A percentile compares a stretch with the other conserved stretches of the same genome.
These are phyloP conservation scores for Calophaca sinica DNA, from an alignment of 306 rosid genomes.

Conservation along the genomic window DNA sequence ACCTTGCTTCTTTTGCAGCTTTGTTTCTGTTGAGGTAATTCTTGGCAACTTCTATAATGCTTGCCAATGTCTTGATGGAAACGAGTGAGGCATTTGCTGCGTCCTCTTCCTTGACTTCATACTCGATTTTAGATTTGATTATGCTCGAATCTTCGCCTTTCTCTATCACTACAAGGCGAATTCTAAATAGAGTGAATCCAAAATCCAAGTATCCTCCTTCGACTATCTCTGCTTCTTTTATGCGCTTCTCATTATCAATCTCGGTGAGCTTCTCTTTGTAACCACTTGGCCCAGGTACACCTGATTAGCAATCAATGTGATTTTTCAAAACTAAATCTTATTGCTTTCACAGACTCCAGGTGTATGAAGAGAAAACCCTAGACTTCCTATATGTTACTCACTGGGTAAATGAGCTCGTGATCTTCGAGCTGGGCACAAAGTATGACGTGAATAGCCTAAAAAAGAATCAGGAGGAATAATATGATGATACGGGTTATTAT, in stretches of 20 bases:
- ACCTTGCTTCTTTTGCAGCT: slow-evolving; percentile 3
- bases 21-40: slow-evolving; percentile 48
- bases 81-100: slow-evolving; percentile 58
- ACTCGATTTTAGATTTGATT: slow-evolving; percentile 57
- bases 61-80: slow-evolving; percentile 44
- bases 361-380: too few species aligned
- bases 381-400: too few species aligned
- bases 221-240: slow-evolving; percentile 61
- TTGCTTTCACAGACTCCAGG: too few species aligned
- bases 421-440: too few species aligned
- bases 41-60: slow-evolving; percentile 41
- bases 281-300: slow-evolving; percentile 25
- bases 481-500: too few species aligned
- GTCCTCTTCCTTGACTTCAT: slow-evolving; percentile 62
- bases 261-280: slow-evolving; percentile 65
- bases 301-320: slow-evolving; percentile 25
- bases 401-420: too few species aligned
- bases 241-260: slow-evolving; percentile 58
- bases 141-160: slow-evolving; percentile 53
- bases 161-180: slow-evolving; percentile 57
- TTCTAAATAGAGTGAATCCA: slow-evolving; percentile 60
- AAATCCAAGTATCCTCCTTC: slow-evolving; percentile 75
- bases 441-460: too few species aligned
- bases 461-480: too few species aligned
- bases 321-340: too few species aligned